Evolutionary conservation across 805 yeast genomes (phyloP).

Genomic region (Tetrapisispora taiwanensis): DNA sequence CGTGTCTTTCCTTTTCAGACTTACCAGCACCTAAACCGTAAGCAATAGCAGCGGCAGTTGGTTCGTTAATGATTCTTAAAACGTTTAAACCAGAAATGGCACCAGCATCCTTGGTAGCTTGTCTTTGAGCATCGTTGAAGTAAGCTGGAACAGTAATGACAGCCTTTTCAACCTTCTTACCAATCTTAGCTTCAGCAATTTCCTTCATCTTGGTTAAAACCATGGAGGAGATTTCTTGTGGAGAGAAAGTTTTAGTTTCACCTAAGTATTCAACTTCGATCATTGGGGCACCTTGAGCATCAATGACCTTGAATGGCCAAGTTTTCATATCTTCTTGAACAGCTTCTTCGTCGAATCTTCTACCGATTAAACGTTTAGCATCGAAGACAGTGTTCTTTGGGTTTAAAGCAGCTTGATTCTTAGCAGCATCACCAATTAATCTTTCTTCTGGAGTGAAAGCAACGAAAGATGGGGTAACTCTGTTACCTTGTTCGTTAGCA

Average conservation of each 20-base stretch:
- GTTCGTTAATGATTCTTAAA: slow-evolving; percentile 1
- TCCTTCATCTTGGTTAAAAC: slow-evolving; percentile 75
- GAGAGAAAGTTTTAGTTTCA: slow-evolving; percentile 59
- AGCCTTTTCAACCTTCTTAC: slow-evolving; percentile 61
- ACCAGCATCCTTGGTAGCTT: slow-evolving; percentile 2
- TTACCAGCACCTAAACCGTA: slow-evolving; percentile 2
- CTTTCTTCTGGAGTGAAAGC: slow-evolving; percentile 72
- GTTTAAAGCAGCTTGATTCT: slow-evolving; percentile 75
- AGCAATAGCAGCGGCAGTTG: slow-evolving; percentile 2
- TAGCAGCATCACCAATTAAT: slow-evolving; percentile 75
- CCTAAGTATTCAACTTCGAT: slow-evolving; percentile 62
- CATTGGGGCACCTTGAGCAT: slow-evolving; percentile 56
- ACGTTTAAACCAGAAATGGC: slow-evolving; percentile 1
- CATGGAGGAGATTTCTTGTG: slow-evolving; percentile 70
- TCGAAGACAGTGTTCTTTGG: slow-evolving; percentile 71
- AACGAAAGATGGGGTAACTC: slow-evolving; percentile 75
- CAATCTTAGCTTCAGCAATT: slow-evolving; percentile 69
- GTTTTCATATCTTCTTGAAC: slow-evolving; percentile 87
- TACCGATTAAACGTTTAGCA: slow-evolving; percentile 75
- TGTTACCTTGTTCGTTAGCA: slow-evolving; percentile 80
- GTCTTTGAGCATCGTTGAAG: slow-evolving; percentile 2
- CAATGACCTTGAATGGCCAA: slow-evolving; percentile 72
- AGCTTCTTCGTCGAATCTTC: slow-evolving; percentile 63
- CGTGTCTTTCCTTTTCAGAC: too few relatives aligned
- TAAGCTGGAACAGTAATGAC: slow-evolving; percentile 58